Conservation (phyloP, 73 alveolate genomes). For the Paraurostyla sp. region DNA sequence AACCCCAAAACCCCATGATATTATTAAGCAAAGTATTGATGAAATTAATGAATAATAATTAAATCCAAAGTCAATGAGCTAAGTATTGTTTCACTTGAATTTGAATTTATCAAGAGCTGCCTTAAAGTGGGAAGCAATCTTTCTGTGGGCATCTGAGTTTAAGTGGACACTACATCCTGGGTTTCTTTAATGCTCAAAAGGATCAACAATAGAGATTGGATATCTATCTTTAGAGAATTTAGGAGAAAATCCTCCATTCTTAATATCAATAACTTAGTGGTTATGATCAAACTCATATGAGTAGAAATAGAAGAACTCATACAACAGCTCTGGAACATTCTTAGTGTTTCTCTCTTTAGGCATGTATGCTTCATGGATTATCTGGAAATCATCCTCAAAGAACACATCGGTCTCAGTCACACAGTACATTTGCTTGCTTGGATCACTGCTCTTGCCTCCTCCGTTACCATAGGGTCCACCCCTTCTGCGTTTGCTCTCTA, state of each 20-base stretch:
- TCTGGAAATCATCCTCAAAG: conserved; percentile 51
- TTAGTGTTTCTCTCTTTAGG: conserved; percentile 77
- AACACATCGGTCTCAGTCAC: conserved; percentile 31
- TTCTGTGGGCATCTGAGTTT: conserved; percentile 35
- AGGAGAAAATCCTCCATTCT: conserved; percentile 30
- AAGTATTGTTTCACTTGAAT: not conserved
- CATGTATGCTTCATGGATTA: conserved; percentile 14
- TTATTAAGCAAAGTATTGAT: too few relatives aligned
- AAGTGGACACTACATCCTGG: conserved; percentile 77
- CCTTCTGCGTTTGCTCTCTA: conserved; percentile 34
- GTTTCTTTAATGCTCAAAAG: conserved; percentile 80
- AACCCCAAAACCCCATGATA: too few relatives aligned
- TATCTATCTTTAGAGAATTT: conserved; percentile 61
- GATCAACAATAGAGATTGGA: conserved; percentile 88
- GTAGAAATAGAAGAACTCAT: conserved; percentile 87
- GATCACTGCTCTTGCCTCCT: not conserved
- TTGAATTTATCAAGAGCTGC: conserved; percentile 39
- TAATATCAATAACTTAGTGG: conserved; percentile 47
- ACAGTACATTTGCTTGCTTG: not conserved
- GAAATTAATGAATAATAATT: too few relatives aligned
- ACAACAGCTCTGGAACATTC: conserved; percentile 78
- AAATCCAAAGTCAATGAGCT: too few relatives aligned
- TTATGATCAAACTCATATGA: conserved; percentile 77
- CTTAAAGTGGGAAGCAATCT: conserved; percentile 16
- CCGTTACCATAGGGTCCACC: not conserved